Conservation (phyloP, 2,329 filamentous ascomycete species). For the Penicillium sp. region DNA sequence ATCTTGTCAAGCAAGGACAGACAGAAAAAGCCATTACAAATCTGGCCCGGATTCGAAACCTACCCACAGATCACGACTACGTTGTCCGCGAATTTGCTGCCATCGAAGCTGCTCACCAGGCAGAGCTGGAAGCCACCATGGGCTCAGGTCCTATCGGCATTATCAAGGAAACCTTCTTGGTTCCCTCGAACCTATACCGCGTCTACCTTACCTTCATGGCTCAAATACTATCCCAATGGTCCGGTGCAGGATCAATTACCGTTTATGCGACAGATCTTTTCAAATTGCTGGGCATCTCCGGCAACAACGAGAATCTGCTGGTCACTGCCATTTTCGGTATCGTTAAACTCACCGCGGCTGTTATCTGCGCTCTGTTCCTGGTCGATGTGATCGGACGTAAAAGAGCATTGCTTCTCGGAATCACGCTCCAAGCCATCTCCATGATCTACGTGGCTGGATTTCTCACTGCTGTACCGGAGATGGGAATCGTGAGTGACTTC, state of each 20-base stretch:
- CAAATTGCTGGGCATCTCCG: constrained; percentile 67
- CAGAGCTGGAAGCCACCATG: constrained; percentile 70
- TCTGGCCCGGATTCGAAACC: constrained; percentile 58
- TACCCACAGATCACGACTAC: constrained; percentile 61
- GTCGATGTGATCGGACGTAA: constrained; percentile 79
- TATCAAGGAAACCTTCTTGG: constrained; percentile 67
- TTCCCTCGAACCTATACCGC: constrained; percentile 69
- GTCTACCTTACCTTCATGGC: constrained; percentile 67
- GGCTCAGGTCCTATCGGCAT: constrained; percentile 65
- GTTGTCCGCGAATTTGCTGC: constrained; percentile 61
- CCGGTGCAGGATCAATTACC: constrained; percentile 71
- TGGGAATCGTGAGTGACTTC: constrained; percentile 51
- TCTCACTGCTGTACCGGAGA: constrained; percentile 61
- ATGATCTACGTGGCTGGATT: constrained; percentile 66
- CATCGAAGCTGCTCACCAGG: constrained; percentile 66
- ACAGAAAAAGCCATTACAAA: constrained; percentile 47
- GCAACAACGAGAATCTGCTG: constrained; percentile 67
- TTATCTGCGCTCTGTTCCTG: constrained; percentile 73
- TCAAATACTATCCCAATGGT: constrained; percentile 74
- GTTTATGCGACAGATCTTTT: constrained; percentile 76
- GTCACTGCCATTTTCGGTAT: constrained; percentile 75
- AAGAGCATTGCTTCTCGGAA: constrained; percentile 61
- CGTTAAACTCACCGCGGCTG: constrained; percentile 66
- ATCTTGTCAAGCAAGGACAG: constrained; percentile 65
- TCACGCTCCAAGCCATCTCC: constrained; percentile 59